Evolutionary conservation across 306 rosid genomes (phyloP).

Genomic region (Casuarina glauca): DNA sequence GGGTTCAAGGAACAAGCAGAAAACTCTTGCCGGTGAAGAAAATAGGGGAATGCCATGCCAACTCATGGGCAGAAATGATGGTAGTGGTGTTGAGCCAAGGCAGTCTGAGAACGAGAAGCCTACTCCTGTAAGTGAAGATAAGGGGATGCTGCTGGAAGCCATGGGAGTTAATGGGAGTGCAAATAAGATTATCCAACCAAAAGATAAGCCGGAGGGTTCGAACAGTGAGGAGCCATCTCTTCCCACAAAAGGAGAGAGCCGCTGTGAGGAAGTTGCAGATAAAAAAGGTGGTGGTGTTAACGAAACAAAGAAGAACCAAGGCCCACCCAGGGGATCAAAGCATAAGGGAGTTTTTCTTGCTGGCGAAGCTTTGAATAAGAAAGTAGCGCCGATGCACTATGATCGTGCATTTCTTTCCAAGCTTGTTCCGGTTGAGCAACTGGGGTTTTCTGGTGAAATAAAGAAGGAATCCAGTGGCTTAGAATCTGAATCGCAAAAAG

Average conservation of each 20-base stretch:
- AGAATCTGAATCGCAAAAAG: slow-evolving; percentile 11
- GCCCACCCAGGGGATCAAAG: slow-evolving; percentile 21
- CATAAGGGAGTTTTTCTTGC: slow-evolving; percentile 18
- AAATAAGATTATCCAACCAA: slow-evolving; percentile 13
- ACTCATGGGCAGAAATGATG: not conserved
- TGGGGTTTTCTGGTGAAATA: slow-evolving; percentile 20
- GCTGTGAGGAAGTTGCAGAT: slow-evolving; percentile 2
- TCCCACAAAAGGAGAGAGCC: slow-evolving; percentile 10
- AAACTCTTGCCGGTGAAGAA: slow-evolving; percentile 1
- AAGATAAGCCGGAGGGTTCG: slow-evolving; percentile 2
- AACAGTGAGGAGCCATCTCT: slow-evolving; percentile 7
- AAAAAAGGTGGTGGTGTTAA: not conserved
- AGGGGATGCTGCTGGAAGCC: slow-evolving; percentile 11
- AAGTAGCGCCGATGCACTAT: slow-evolving; percentile 24
- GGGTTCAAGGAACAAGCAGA: slow-evolving; percentile 25
- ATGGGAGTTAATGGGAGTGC: slow-evolving; percentile 17
- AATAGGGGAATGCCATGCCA: not conserved
- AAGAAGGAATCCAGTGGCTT: not conserved
- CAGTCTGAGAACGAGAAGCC: slow-evolving; percentile 27
- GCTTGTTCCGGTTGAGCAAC: slow-evolving; percentile 12
- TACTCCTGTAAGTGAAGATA: slow-evolving; percentile 21
- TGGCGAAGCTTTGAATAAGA: slow-evolving; percentile 27
- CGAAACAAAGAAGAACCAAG: slow-evolving; percentile 6
- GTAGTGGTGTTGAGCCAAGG: not conserved
- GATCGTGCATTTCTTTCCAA: slow-evolving; percentile 12